Evolutionary conservation across 345 rosid species (phyloP).

Genomic region (Aquilaria malaccensis): DNA sequence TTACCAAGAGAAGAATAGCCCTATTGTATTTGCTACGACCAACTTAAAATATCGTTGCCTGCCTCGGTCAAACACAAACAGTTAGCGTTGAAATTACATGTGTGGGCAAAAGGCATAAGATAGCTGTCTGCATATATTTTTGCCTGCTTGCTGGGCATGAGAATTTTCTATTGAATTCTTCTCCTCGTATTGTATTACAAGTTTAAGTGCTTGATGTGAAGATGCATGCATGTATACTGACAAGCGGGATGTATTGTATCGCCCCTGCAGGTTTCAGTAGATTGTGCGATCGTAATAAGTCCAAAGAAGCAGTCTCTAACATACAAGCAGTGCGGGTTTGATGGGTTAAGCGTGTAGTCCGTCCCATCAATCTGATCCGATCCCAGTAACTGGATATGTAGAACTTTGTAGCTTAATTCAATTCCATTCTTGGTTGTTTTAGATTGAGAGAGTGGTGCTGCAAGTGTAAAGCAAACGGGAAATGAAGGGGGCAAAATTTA

Average conservation of each 20-base stretch:
- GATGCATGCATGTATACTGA: neutral
- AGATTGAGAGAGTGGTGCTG: neutral
- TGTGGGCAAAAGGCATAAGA: too few species aligned
- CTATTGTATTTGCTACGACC: too few species aligned
- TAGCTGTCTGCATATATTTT: too few species aligned
- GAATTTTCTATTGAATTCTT: too few species aligned
- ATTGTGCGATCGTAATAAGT: conserved; percentile 85
- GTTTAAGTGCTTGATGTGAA: too few species aligned
- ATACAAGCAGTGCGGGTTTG: conserved; percentile 96
- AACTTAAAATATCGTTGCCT: too few species aligned
- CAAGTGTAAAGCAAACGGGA: conserved; percentile 1
- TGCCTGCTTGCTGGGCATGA: too few species aligned
- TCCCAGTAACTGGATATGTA: neutral
- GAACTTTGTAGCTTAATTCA: neutral
- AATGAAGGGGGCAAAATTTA: neutral
- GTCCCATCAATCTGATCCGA: neutral
- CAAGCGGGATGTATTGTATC: conserved; percentile 1
- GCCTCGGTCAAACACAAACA: too few species aligned
- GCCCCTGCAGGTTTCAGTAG: conserved; percentile 70
- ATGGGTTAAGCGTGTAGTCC: conserved; percentile 69
- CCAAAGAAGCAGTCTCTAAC: conserved; percentile 90
- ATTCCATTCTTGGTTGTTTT: conserved; percentile 2
- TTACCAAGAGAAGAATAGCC: too few species aligned
- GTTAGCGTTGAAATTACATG: too few species aligned
- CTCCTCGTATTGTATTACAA: too few species aligned